phyloP scores from a whole-genome alignment of 1,284 basidiomycete species.

The Ganoderma sinense region DNA sequence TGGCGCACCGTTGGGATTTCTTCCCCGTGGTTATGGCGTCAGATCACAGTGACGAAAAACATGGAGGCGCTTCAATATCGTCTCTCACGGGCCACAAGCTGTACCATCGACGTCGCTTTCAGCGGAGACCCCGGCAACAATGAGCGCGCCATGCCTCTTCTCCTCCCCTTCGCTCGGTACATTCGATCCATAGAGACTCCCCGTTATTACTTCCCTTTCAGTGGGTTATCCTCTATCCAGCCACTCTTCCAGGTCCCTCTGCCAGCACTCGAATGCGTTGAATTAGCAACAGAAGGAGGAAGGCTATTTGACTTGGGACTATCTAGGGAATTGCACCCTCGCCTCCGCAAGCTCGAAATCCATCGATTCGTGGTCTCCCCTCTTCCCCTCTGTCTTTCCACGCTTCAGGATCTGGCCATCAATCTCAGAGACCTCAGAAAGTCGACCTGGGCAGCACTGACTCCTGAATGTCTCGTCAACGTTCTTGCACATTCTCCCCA shows the following conservation, averaged over 20 bases:
- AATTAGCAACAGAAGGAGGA: too few relatives aligned
- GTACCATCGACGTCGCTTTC: background rate
- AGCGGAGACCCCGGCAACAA: too few relatives aligned
- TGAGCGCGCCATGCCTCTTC: background rate
- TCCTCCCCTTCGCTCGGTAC: background rate
- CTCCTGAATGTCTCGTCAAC: too few relatives aligned
- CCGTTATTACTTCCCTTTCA: background rate
- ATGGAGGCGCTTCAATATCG: background rate
- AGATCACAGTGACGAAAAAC: background rate
- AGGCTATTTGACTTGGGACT: background rate
- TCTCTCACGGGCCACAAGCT: background rate
- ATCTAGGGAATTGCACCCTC: background rate
- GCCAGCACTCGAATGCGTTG: background rate
- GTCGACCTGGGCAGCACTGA: too few relatives aligned
- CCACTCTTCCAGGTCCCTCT: background rate
- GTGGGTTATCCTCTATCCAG: background rate
- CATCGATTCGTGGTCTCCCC: background rate
- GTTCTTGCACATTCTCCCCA: background rate
- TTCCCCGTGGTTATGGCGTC: background rate
- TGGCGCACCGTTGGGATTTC: background rate
- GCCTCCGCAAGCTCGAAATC: background rate
- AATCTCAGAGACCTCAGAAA: background rate
- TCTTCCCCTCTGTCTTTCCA: background rate
- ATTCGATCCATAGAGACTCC: background rate
- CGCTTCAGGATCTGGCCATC: background rate